Conservation (phyloP, 177 flowering plant genomes). For the Tripterygium wilfordii region DNA sequence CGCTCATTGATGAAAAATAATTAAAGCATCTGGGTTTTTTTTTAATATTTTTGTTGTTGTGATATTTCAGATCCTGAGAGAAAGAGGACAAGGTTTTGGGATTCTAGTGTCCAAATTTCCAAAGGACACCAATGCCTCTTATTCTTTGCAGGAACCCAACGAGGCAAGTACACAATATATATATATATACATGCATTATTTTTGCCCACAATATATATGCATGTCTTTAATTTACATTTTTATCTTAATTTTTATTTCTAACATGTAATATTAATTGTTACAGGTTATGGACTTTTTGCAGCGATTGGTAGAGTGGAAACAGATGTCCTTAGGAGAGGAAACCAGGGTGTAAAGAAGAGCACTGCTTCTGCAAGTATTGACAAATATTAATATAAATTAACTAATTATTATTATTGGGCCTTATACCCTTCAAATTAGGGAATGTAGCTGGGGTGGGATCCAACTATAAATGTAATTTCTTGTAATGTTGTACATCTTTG, state of each 20-base stretch:
- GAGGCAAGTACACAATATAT: constrained; percentile 28
- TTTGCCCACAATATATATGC: neutral
- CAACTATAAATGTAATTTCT: too few relatives aligned
- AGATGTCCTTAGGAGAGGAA: constrained; percentile 13
- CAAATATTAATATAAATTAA: too few relatives aligned
- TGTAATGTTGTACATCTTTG: too few relatives aligned
- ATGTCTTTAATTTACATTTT: neutral
- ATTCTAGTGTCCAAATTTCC: constrained; percentile 59
- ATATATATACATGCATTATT: neutral
- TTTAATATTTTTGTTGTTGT: too few relatives aligned
- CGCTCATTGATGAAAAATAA: too few relatives aligned
- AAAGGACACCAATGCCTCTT: constrained; percentile 56
- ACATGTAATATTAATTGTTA: neutral
- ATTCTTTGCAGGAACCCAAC: constrained; percentile 55
- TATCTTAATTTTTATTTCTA: neutral
- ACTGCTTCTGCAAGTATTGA: too few relatives aligned
- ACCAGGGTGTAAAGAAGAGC: constrained; percentile 11
- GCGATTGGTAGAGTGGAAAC: constrained; percentile 52
- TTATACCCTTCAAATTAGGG: too few relatives aligned
- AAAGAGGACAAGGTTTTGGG: constrained; percentile 60
- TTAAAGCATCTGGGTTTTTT: too few relatives aligned
- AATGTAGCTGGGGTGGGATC: too few relatives aligned
- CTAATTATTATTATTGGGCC: too few relatives aligned
- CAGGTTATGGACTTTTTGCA: constrained; percentile 58
- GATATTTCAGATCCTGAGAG: constrained; percentile 36